phyloP scores from a whole-genome alignment of 352 stramenopile species.

The Phytophthora colocasiae region DNA sequence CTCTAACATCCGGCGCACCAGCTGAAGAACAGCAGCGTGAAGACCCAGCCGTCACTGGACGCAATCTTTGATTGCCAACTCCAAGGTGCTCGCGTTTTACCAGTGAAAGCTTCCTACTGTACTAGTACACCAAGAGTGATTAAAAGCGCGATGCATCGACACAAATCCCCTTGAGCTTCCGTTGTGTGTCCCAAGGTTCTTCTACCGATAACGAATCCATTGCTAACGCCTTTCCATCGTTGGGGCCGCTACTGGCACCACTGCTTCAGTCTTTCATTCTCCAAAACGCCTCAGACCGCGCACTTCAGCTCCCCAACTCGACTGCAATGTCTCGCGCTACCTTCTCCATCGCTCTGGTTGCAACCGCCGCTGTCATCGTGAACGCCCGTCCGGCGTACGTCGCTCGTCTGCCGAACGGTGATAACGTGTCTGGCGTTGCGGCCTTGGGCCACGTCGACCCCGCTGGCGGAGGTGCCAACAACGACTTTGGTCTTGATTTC shows the following conservation, averaged over 20 bases:
- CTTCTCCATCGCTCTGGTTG: slow-evolving; percentile 24
- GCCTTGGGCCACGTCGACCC: slow-evolving; percentile 48
- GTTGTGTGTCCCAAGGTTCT: slow-evolving; percentile 26
- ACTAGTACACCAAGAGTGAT: slow-evolving; percentile 4
- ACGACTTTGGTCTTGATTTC: slow-evolving; percentile 33
- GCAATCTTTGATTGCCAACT: slow-evolving; percentile 10
- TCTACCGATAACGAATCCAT: slow-evolving; percentile 14
- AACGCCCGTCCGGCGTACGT: slow-evolving; percentile 35
- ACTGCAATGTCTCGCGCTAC: slow-evolving; percentile 18
- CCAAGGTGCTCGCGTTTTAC: not conserved
- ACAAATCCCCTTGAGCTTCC: slow-evolving; percentile 7
- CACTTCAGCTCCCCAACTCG: slow-evolving; percentile 1
- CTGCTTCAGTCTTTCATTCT: slow-evolving; percentile 12
- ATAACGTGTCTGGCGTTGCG: slow-evolving; percentile 33
- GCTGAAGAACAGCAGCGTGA: slow-evolving; percentile 10
- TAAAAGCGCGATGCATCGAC: slow-evolving; percentile 28
- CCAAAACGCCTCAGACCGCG: slow-evolving; percentile 12
- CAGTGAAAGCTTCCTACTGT: too few species aligned
- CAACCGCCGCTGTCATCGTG: slow-evolving; percentile 24
- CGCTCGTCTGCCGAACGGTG: slow-evolving; percentile 40
- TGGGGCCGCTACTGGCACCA: not conserved
- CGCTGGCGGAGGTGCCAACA: slow-evolving; percentile 38
- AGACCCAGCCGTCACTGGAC: slow-evolving; percentile 3
- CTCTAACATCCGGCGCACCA: slow-evolving; percentile 17
- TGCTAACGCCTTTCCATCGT: not conserved